Conservation (phyloP, 345 rosid species). For the Cochlearia excelsa region DNA sequence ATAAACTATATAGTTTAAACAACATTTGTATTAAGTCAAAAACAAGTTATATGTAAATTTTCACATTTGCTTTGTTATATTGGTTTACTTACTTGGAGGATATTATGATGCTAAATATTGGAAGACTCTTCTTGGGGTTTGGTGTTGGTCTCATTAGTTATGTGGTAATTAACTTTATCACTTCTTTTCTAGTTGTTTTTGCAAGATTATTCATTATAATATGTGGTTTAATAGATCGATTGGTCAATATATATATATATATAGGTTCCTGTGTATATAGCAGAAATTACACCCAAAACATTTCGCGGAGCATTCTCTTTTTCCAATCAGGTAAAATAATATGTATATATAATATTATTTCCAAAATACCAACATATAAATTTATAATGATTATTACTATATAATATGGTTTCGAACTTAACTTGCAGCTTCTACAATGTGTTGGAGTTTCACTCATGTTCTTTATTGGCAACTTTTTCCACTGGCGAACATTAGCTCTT, state of each 20-base stretch:
- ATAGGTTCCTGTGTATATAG: conserved; percentile 47
- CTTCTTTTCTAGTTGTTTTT: too few relatives aligned
- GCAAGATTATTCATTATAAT: too few relatives aligned
- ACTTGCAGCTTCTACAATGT: conserved; percentile 40
- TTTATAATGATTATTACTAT: too few relatives aligned
- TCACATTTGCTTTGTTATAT: neutral
- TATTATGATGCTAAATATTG: conserved; percentile 22
- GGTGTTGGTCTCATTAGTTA: conserved; percentile 42
- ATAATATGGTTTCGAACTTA: neutral
- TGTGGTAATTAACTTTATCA: conserved; percentile 25
- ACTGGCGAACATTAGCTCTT: conserved; percentile 51
- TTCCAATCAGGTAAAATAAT: conserved; percentile 30
- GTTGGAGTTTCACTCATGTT: conserved; percentile 42
- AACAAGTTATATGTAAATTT: neutral
- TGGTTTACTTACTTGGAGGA: conserved; percentile 19
- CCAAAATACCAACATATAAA: too few relatives aligned
- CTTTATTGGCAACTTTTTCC: conserved; percentile 42
- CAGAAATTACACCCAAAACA: conserved; percentile 45
- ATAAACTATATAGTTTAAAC: neutral
- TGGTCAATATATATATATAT: too few relatives aligned
- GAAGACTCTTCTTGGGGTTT: conserved; percentile 34
- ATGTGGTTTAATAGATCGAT: too few relatives aligned
- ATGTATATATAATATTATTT: too few relatives aligned
- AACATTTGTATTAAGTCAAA: neutral
- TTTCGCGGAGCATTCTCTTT: conserved; percentile 39